Base-by-base conservation (phyloP, 441 rosid genomes). In the Aleurites moluccanus region DNA sequence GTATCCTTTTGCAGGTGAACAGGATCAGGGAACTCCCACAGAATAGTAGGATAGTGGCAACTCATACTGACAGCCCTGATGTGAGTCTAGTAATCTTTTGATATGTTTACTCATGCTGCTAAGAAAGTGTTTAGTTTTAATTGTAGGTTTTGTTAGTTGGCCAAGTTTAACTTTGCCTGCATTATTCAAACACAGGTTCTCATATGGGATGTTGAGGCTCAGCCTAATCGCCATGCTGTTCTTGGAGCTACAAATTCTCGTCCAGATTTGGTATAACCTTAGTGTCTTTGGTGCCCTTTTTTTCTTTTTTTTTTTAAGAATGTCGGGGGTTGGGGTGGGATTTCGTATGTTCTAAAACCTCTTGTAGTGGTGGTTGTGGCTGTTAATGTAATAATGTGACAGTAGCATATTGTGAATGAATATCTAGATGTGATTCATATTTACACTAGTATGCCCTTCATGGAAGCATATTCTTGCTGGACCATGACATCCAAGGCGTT, bases 11-110 rank as follows among this genome's bases (percentile, higher is more conserved):
- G 64, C 88, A 96, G 99, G 98, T 96, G 63, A 96, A 96, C 85
- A 90, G 99, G 80, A 96, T 96, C 83, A 87, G 99, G 86, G 99
- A 96, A 85, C 97, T 96, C 52, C 98, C 98, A 16, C 99, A 92
- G 73, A 92, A 94, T 76, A 86, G 93, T 77, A 90, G 89, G 85
- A 96, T 96, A 64, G 91, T 94, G 59, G 99, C 99, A 69, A 96
- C 99, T 30, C 99, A 96, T 78, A 96, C 99, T 20, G 99, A 96
- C 80, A 78, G 98, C 79, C 98, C 99, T 63, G 98, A 96, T 83
- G 98, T 94, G 85, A 81, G 90, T 40, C 74, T 30, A 33, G 2
- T 11, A 30, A n/a, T 11, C 56, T 67, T 28, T n/a, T 57, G 15
- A 59, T 75, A 65, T 59, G 60, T 76, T 69, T 75, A 57, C 38